Evolutionary conservation across 257 asterid species (phyloP), one percentile per base, ranked within the genome.

Genomic region (Knoxia roxburghii): DNA sequence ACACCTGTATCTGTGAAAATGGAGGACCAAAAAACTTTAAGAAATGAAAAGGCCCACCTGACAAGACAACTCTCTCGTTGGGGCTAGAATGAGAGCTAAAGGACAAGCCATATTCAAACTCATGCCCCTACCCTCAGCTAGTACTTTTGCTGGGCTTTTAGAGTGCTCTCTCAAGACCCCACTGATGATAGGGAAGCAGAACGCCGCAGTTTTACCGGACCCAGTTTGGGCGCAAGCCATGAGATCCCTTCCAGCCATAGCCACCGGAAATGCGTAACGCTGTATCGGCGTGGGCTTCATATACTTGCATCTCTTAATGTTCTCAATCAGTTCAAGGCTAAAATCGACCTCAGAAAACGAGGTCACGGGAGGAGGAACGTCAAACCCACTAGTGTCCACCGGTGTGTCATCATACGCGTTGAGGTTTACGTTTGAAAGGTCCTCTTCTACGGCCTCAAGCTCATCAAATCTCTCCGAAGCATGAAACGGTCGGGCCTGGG

Each of bases 161-260:
- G 41, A 26, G 23, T 37, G 69, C 20, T 62, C 72, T 68, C 30
- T 50, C 60, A 78, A 13, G 66, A 85, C 72, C 76, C 77, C 74
- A 59, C 75, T 78, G 57, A 86, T 89, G 39, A 86, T 83, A 17
- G 96, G 95, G 61, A 89, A 86, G 72, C 95, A 89, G 65, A 86
- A 89, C 10, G 96, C 96, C 17, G 96, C 96, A 45, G 96, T 89
- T 68, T 89, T 89, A 4, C 96, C 95, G 30, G 96, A 89, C 53
- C 95, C 96, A 20, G 96, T 89, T 64, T 89, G 96, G 21, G 96
- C 96, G 49, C 91, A 86, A 3, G 96, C 96, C 96, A 89, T 89
- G 63, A 89, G 66, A 56, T 89, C 96, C 62, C 96, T 76, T 18
- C 96, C 96, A 0, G 70, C 77, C 84, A 85, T 73, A 37, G 87